These are phyloP conservation scores for Debaryomyces subglobosus DNA, from an alignment of 1,139 yeast genomes.

Conservation along the genomic window DNA sequence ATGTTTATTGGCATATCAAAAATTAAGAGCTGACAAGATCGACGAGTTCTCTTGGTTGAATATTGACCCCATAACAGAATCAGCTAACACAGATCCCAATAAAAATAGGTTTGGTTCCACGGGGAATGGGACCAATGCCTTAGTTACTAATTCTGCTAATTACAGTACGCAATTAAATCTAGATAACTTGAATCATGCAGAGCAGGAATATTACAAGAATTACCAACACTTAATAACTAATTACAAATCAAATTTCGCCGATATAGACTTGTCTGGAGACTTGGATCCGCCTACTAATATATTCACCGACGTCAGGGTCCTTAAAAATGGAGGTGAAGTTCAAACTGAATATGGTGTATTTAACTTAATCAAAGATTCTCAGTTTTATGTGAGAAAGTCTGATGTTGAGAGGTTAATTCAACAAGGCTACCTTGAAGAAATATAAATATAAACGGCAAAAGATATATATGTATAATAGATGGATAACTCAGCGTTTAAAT, in stretches of 20 bases:
- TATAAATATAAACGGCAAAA: constrained; percentile 47
- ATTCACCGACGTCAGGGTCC: constrained; percentile 89
- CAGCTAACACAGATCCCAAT: constrained; percentile 6
- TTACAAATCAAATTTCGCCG: constrained; percentile 78
- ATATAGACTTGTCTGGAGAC: constrained; percentile 86
- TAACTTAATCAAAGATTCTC: constrained; percentile 92
- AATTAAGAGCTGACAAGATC: constrained; percentile 66
- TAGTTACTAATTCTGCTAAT: constrained; percentile 13
- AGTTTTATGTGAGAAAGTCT: constrained; percentile 88
- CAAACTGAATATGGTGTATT: constrained; percentile 98
- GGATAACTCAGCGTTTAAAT: neutral
- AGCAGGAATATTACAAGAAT: constrained; percentile 73
- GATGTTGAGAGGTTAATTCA: constrained; percentile 94
- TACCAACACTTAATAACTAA: constrained; percentile 75
- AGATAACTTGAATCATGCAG: constrained; percentile 71
- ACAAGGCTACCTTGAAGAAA: constrained; percentile 87
- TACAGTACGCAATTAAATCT: constrained; percentile 37
- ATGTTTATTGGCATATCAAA: constrained; percentile 82
- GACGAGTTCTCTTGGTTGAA: constrained; percentile 74
- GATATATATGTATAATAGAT: neutral
- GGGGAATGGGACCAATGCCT: constrained; percentile 2
- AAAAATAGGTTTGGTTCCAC: constrained; percentile 2
- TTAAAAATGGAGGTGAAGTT: constrained; percentile 94
- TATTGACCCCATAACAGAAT: constrained; percentile 38
- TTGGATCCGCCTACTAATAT: constrained; percentile 89